Percentiles rank a stretch among this genome's conserved stretches.
phyloP scores from a whole-genome alignment of 2,329 filamentous ascomycete genomes.

The Xylaria sp. region DNA sequence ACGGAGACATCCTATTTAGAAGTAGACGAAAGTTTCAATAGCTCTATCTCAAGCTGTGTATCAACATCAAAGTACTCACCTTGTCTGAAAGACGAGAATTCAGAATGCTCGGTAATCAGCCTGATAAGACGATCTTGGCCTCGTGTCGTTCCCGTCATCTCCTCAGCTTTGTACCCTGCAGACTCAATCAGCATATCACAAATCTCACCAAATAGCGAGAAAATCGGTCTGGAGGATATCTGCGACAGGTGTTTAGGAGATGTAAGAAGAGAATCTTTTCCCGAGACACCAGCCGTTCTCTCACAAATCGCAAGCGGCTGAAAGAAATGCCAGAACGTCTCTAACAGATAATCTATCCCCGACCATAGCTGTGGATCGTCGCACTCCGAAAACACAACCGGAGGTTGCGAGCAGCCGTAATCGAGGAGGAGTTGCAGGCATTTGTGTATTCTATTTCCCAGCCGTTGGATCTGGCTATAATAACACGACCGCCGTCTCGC shows the following conservation, averaged over 20 bases:
- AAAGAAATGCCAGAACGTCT: conserved; percentile 32
- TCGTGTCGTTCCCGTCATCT: background rate
- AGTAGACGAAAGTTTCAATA: background rate
- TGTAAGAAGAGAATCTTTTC: background rate
- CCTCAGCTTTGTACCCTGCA: conserved; percentile 11
- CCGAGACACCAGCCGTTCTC: background rate
- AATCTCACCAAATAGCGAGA: conserved; percentile 23
- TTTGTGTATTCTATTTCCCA: conserved; percentile 8
- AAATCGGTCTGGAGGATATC: background rate
- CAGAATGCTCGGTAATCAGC: conserved; percentile 22
- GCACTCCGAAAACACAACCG: background rate
- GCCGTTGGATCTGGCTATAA: conserved; percentile 12
- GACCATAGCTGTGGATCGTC: conserved; percentile 25
- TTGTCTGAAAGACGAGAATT: conserved; percentile 19
- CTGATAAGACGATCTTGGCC: conserved; percentile 22
- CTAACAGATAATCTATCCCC: conserved; percentile 11
- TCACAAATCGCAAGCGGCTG: conserved; percentile 12
- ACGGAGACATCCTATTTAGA: background rate
- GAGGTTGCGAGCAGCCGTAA: conserved; percentile 5
- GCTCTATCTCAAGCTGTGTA: conserved; percentile 4
- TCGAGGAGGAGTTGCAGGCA: conserved; percentile 26
- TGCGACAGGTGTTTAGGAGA: background rate
- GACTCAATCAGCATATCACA: conserved; percentile 29
- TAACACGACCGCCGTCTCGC: conserved; percentile 9
- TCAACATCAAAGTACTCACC: conserved; percentile 28